Percentiles rank a stretch among this genome's conserved stretches.
Evolutionary conservation across 495 filamentous ascomycete genomes (phyloP).

Genomic region (Hypoxylon lienhwacheense): DNA sequence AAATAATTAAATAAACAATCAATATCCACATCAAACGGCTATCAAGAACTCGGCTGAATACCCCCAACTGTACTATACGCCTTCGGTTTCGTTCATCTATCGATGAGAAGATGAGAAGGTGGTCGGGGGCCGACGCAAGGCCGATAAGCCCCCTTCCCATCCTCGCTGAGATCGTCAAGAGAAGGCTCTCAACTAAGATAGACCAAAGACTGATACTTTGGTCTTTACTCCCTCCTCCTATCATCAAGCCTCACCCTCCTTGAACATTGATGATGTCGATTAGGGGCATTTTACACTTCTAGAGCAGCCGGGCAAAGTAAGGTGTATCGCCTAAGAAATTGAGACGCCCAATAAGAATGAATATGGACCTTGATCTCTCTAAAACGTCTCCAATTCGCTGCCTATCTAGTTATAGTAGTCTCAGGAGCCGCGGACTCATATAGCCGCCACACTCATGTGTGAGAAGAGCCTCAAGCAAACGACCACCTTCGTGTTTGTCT

Average conservation of each 20-base stretch:
- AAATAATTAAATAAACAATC: no score
- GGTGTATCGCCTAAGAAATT: slow-evolving; percentile 1
- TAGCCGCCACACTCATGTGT: no score
- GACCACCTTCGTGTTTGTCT: background rate
- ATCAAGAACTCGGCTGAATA: no score
- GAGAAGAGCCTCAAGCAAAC: background rate
- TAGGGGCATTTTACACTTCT: background rate
- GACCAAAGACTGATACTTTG: no score
- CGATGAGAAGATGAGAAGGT: background rate
- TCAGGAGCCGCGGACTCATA: slow-evolving; percentile 26
- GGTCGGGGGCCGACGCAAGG: background rate
- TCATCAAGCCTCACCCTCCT: background rate
- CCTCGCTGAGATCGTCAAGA: background rate
- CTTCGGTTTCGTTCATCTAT: background rate
- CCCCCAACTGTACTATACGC: no score
- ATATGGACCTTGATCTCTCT: slow-evolving; percentile 1
- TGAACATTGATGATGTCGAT: background rate
- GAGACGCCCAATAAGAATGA: slow-evolving; percentile 7
- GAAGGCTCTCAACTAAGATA: background rate
- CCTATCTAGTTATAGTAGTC: slow-evolving; percentile 12
- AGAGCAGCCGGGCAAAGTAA: slow-evolving; percentile 14
- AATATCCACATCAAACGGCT: no score
- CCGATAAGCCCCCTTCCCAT: background rate
- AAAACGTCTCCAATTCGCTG: slow-evolving; percentile 5
- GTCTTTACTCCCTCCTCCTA: no score